These are phyloP conservation scores for Helenozyma rhizophorensis DNA, from an alignment of 805 yeast species.

Conservation along the genomic window DNA sequence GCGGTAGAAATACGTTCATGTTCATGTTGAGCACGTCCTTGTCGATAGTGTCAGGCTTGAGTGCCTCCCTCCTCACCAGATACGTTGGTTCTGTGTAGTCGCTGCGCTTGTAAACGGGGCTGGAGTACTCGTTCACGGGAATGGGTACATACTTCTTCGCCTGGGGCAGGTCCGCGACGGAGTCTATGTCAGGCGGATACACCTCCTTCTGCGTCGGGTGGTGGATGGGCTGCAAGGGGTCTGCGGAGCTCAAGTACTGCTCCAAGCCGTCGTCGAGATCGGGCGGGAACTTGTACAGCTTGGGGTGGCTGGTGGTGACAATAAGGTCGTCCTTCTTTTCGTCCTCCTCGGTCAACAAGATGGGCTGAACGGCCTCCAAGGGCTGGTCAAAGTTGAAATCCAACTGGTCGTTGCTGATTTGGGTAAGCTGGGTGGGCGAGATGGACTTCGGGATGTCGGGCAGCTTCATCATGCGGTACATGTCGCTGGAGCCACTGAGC, in stretches of 20 bases:
- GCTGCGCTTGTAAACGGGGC: background rate
- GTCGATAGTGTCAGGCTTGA: background rate
- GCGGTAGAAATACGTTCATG: slow-evolving; percentile 31
- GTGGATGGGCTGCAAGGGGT: slow-evolving; percentile 11
- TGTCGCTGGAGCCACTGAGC: slow-evolving; percentile 44
- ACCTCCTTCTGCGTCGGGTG: slow-evolving; percentile 10
- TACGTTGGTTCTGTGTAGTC: background rate
- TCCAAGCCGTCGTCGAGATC: slow-evolving; percentile 25
- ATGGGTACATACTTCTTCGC: slow-evolving; percentile 33
- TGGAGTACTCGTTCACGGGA: slow-evolving; percentile 37
- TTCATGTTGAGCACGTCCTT: slow-evolving; percentile 10
- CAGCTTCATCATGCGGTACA: slow-evolving; percentile 17
- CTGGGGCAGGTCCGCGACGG: slow-evolving; percentile 18
- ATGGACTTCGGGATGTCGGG: slow-evolving; percentile 20
- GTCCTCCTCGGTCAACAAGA: slow-evolving; percentile 26
- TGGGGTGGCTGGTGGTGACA: slow-evolving; percentile 43
- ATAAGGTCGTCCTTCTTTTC: slow-evolving; percentile 39
- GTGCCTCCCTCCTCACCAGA: background rate
- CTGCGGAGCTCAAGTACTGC: slow-evolving; percentile 1
- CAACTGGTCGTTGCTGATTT: slow-evolving; percentile 13
- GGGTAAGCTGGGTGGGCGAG: slow-evolving; percentile 24
- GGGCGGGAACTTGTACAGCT: slow-evolving; percentile 56
- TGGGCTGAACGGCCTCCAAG: slow-evolving; percentile 17
- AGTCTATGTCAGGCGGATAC: slow-evolving; percentile 33
- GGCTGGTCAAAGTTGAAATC: slow-evolving; percentile 17